phyloP scores from a whole-genome alignment of 768 basidiomycete genomes.

The Pleurotus platypus region DNA sequence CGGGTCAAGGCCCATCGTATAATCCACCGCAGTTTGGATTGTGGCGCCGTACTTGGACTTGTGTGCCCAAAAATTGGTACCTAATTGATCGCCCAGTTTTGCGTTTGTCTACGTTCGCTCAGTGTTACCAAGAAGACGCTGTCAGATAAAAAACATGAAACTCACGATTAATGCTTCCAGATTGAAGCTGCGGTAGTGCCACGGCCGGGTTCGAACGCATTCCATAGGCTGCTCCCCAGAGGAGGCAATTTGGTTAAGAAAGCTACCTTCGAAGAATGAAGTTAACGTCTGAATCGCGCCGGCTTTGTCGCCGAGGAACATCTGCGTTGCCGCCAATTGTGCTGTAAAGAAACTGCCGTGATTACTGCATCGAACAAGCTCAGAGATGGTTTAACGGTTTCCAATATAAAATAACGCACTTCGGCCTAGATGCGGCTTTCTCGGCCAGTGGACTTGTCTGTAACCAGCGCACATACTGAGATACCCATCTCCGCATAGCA shows the following conservation, averaged over 20 bases:
- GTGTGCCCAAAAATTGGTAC: conserved; percentile 41
- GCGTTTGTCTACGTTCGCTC: conserved; percentile 40
- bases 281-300: conserved; percentile 36
- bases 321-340: conserved; percentile 39
- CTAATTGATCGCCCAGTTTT: conserved; percentile 50
- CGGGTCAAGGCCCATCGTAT: conserved; percentile 36
- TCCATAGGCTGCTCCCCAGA: conserved; percentile 60
- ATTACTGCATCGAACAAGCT: conserved; percentile 33
- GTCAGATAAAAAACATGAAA: neutral
- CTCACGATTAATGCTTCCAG: conserved; percentile 55
- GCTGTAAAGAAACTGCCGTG: conserved; percentile 47
- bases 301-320: conserved; percentile 33
- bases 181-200: conserved; percentile 58
- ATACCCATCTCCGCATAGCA: conserved; percentile 40
- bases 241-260: conserved; percentile 43
- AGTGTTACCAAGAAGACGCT: neutral
- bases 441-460: conserved; percentile 37
- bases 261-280: conserved; percentile 37
- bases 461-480: conserved; percentile 42
- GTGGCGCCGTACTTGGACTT: conserved; percentile 47
- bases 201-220: conserved; percentile 49
- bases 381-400: neutral
- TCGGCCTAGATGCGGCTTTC: conserved; percentile 36
- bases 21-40: conserved; percentile 52
- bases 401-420: conserved; percentile 31